Conservation (phyloP, 768 basidiomycete species). For the Lactarius quietus region DNA sequence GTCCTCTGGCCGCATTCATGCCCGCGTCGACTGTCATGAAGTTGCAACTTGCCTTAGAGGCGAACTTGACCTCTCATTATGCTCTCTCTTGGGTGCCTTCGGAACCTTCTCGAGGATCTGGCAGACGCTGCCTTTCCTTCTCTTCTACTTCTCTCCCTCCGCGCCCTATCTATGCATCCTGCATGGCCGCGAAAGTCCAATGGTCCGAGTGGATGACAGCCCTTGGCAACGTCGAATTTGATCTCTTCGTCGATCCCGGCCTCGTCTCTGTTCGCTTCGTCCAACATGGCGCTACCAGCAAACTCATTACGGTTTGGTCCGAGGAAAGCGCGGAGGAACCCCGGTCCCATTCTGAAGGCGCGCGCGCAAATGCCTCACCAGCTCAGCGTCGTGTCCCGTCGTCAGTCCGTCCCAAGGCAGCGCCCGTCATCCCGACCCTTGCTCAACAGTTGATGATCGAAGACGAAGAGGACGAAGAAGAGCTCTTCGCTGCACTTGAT, state of each 20-base stretch:
- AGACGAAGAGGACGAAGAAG: slow-evolving; percentile 69
- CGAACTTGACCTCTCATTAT: slow-evolving; percentile 67
- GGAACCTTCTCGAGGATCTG: slow-evolving; percentile 65
- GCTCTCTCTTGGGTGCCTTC: slow-evolving; percentile 61
- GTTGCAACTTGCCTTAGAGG: slow-evolving; percentile 68
- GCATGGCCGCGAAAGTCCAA: slow-evolving; percentile 63
- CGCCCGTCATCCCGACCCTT: slow-evolving; percentile 39
- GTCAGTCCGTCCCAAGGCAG: slow-evolving; percentile 20
- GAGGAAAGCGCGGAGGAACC: slow-evolving; percentile 42
- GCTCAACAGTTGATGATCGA: slow-evolving; percentile 71
- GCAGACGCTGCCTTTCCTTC: slow-evolving; percentile 70
- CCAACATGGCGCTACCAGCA: slow-evolving; percentile 37
- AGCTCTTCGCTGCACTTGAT: slow-evolving; percentile 70
- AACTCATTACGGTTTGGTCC: slow-evolving; percentile 65
- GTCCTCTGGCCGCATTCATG: slow-evolving; percentile 55
- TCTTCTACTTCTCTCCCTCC: slow-evolving; percentile 69
- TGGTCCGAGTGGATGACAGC: slow-evolving; percentile 79
- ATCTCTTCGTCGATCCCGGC: slow-evolving; percentile 79
- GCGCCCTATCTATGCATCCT: slow-evolving; percentile 65
- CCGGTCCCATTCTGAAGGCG: slow-evolving; percentile 14
- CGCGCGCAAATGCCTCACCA: slow-evolving; percentile 24
- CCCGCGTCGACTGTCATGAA: slow-evolving; percentile 60
- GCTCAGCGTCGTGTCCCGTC: slow-evolving; percentile 28
- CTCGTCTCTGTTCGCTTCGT: slow-evolving; percentile 65
- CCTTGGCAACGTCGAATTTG: slow-evolving; percentile 68